These are phyloP conservation scores for Knoxia roxburghii DNA, from an alignment of 257 asterid species.

Conservation along the genomic window DNA sequence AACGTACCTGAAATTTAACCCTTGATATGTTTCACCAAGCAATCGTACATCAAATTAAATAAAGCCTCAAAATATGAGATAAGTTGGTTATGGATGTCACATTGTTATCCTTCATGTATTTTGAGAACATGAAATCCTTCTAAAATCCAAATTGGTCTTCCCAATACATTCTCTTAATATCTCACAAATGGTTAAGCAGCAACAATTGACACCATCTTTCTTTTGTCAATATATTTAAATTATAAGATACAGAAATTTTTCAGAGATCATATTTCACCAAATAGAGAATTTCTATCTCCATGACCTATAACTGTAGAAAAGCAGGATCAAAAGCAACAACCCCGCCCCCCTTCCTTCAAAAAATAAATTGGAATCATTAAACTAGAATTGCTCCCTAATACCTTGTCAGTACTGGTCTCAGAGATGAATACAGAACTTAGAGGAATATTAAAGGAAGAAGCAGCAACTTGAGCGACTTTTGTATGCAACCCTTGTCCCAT, in stretches of 20 bases:
- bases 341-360: not conserved
- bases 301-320: not conserved
- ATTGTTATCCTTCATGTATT: not conserved
- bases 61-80: not conserved
- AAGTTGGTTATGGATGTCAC: too few species aligned
- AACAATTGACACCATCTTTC: not conserved
- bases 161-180: too few species aligned
- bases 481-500: slow-evolving; percentile 99
- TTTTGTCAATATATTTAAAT: not conserved
- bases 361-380: too few species aligned
- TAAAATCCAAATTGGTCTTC: too few species aligned
- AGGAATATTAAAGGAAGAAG: slow-evolving; percentile 79
- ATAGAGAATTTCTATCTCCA: not conserved
- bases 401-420: slow-evolving; percentile 98
- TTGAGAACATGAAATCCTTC: not conserved
- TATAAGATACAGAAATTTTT: too few species aligned
- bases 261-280: not conserved
- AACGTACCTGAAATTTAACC: not conserved
- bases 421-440: slow-evolving; percentile 87
- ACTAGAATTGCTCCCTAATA: too few species aligned
- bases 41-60: not conserved
- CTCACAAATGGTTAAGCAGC: not conserved
- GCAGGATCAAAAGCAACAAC: too few species aligned
- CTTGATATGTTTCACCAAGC: not conserved
- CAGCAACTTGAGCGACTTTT: slow-evolving; percentile 95